Evolutionary conservation across 495 filamentous ascomycete species (phyloP).

Genomic region (Lophium mytilinum): DNA sequence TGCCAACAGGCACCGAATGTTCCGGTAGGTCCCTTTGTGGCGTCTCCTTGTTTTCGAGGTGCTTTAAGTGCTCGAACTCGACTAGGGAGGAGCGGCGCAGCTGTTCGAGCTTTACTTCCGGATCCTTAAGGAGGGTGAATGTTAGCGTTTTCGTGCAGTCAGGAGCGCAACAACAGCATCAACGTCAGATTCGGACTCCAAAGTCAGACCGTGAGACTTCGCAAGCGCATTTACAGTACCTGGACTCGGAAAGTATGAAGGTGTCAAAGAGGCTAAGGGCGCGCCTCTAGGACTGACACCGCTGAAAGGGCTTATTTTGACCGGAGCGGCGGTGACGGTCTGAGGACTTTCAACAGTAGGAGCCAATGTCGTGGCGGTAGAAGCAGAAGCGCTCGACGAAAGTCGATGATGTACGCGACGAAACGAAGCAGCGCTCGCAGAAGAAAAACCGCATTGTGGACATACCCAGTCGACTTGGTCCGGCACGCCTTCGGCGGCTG

Average conservation of each 20-base stretch:
- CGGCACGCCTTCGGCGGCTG: constrained; percentile 70
- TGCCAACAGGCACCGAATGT: constrained; percentile 11
- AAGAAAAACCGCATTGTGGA: constrained; percentile 43
- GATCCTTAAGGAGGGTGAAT: constrained; percentile 17
- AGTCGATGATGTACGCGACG: constrained; percentile 5
- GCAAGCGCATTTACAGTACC: background rate
- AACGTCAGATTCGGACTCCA: constrained; percentile 10
- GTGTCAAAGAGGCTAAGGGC: constrained; percentile 25
- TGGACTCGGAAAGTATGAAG: constrained; percentile 1
- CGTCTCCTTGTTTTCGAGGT: constrained; percentile 4
- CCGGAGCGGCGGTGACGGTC: background rate
- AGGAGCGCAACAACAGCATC: constrained; percentile 1
- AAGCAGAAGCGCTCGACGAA: background rate
- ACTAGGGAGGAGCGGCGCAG: constrained; percentile 27
- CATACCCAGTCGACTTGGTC: constrained; percentile 84
- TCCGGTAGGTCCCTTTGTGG: constrained; percentile 19
- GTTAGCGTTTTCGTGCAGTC: constrained; percentile 16
- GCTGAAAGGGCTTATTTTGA: background rate
- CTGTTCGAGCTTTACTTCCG: constrained; percentile 24
- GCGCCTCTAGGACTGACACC: constrained; percentile 20
- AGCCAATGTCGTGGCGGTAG: constrained; percentile 11
- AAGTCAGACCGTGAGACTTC: constrained; percentile 1
- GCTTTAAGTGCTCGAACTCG: constrained; percentile 27
- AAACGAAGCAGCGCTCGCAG: constrained; percentile 20
- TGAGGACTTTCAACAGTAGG: background rate